phyloP scores from a whole-genome alignment of 148 eudicot genomes.

The Fagopyrum homotropicum region DNA sequence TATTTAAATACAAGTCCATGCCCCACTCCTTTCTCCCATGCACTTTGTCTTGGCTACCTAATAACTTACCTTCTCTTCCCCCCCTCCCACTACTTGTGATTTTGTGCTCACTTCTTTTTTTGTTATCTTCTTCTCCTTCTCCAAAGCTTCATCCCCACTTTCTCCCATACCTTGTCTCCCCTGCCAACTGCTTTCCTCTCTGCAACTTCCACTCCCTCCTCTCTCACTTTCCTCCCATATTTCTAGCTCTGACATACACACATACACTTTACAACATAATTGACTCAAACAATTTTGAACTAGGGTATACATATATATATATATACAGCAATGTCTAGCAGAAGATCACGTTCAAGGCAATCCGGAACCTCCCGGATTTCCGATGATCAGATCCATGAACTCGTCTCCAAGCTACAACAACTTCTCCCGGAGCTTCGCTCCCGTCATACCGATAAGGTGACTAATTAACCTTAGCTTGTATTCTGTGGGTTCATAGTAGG shows the following conservation, averaged over 20 bases:
- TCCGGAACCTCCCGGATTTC: slow-evolving; percentile 20
- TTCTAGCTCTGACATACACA: slow-evolving; percentile 2
- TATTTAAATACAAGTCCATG: background rate
- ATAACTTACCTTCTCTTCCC: background rate
- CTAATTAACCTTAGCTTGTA: background rate
- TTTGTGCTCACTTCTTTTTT: slow-evolving; percentile 9
- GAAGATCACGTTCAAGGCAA: slow-evolving; percentile 29
- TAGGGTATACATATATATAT: background rate
- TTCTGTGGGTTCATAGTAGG: background rate
- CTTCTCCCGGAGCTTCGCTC: slow-evolving; percentile 30
- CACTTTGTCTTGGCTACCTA: background rate
- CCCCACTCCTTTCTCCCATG: slow-evolving; percentile 10
- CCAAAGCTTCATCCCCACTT: slow-evolving; percentile 3
- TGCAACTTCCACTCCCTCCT: background rate
- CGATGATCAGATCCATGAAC: slow-evolving; percentile 32
- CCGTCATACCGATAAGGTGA: slow-evolving; percentile 20
- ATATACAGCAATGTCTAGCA: slow-evolving; percentile 23
- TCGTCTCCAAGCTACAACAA: slow-evolving; percentile 30
- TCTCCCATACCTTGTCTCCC: slow-evolving; percentile 12
- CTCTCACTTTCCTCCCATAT: background rate
- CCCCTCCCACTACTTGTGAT: slow-evolving; percentile 7
- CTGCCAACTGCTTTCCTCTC: background rate
- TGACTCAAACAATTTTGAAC: background rate
- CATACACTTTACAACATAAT: background rate
- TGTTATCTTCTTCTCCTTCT: background rate